phyloP scores from a whole-genome alignment of 2,329 filamentous ascomycete genomes.

The Arthrobotrys entomopaga region DNA sequence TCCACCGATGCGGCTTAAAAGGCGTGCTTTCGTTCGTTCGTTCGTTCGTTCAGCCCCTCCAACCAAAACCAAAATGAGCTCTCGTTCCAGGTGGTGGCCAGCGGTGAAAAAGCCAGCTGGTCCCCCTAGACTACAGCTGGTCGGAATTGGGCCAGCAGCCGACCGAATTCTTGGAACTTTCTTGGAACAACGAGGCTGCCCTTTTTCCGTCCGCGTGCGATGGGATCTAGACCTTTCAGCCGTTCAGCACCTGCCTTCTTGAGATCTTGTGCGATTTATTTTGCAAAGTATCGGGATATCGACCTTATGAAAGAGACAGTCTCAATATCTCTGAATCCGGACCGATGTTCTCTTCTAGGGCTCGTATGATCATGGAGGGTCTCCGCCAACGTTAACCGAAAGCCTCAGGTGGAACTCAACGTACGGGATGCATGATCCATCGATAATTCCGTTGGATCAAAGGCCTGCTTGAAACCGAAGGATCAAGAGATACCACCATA shows the following conservation, averaged over 20 bases:
- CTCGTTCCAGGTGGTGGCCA: background rate
- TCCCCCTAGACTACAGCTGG: no score
- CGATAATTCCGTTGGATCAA: background rate
- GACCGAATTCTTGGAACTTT: constrained; percentile 16
- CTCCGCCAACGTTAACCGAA: no score
- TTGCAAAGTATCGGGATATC: background rate
- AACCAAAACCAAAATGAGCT: background rate
- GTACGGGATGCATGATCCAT: no score
- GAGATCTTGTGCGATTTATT: no score
- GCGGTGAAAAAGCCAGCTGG: background rate
- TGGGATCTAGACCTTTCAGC: constrained; percentile 14
- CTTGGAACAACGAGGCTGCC: constrained; percentile 17
- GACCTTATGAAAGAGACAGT: no score
- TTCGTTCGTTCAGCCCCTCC: constrained; percentile 9
- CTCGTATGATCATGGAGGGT: no score
- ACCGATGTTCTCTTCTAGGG: no score
- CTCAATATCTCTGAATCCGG: no score
- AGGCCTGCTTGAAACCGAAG: background rate
- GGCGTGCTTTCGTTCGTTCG: background rate
- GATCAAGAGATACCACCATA: constrained; percentile 5
- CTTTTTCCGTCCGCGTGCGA: background rate
- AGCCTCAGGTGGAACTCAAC: background rate
- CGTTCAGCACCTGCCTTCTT: constrained; percentile 33
- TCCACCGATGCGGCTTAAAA: constrained; percentile 17
- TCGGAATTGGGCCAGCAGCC: constrained; percentile 7